These are phyloP conservation scores for Pholiota conissans DNA, from an alignment of 768 basidiomycete genomes.

Conservation along the genomic window DNA sequence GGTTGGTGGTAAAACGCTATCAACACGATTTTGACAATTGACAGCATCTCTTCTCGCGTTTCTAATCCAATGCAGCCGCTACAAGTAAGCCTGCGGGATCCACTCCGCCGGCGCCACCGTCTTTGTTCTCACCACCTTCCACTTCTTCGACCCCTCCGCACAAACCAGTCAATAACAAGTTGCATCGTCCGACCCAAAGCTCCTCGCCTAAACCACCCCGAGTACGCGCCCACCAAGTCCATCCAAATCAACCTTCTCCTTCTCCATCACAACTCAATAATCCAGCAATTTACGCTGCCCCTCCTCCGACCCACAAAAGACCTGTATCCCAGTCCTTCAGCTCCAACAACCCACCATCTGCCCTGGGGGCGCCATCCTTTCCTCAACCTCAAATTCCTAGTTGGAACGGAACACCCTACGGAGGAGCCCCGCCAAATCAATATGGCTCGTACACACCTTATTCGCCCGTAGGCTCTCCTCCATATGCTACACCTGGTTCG, in stretches of 20 bases:
- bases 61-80: slow-evolving; percentile 5
- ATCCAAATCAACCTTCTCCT: slow-evolving; percentile 38
- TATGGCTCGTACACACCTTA: slow-evolving; percentile 11
- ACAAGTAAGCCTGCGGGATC: slow-evolving; percentile 12
- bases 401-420: not conserved
- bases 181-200: slow-evolving; percentile 18
- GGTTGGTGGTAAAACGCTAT: slow-evolving; percentile 31
- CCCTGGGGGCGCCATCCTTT: slow-evolving; percentile 12
- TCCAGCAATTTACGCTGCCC: slow-evolving; percentile 36
- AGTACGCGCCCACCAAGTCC: slow-evolving; percentile 30
- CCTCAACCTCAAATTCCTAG: slow-evolving; percentile 17
- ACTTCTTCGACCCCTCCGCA: slow-evolving; percentile 5
- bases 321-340: slow-evolving; percentile 15
- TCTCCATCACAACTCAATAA: slow-evolving; percentile 44
- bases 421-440: not conserved
- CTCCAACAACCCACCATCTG: slow-evolving; percentile 2
- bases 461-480: not conserved
- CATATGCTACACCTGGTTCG: not conserved
- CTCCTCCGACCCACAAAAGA: slow-evolving; percentile 24
- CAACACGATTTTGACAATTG: slow-evolving; percentile 11
- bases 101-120: slow-evolving; percentile 13
- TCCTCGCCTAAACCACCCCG: slow-evolving; percentile 21
- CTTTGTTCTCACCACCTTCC: slow-evolving; percentile 6
- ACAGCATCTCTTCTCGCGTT: slow-evolving; percentile 6
- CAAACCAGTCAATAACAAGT: slow-evolving; percentile 16